Conservation (phyloP, 306 rosid genomes). For the Clitoria ternatea region DNA sequence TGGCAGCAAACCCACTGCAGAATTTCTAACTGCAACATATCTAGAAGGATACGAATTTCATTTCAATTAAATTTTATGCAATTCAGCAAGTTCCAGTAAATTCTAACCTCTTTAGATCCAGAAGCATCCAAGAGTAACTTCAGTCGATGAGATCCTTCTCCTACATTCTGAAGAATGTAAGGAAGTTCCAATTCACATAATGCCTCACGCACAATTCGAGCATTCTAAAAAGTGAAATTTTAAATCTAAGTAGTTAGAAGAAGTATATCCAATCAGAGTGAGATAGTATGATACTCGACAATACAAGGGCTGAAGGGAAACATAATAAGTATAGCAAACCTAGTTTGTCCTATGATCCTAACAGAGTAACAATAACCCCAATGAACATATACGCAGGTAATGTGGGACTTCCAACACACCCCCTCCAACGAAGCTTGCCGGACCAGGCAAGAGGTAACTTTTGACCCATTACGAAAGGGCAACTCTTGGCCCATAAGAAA, state of each 20-base stretch:
- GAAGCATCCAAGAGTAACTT: slow-evolving; percentile 52
- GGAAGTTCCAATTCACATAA: slow-evolving; percentile 96
- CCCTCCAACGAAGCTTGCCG: too few relatives aligned
- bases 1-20: background rate
- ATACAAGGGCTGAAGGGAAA: background rate
- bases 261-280: background rate
- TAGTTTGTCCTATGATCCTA: slow-evolving; percentile 12
- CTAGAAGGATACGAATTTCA: slow-evolving; percentile 1
- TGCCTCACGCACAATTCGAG: slow-evolving; percentile 91
- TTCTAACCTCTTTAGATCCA: slow-evolving; percentile 70
- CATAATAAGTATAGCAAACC: background rate
- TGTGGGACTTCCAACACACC: too few relatives aligned
- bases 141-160: slow-evolving; percentile 62
- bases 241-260: slow-evolving; percentile 4
- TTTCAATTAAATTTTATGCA: background rate
- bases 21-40: slow-evolving; percentile 3
- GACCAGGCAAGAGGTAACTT: too few relatives aligned
- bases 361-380: background rate
- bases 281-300: background rate
- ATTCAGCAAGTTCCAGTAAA: background rate
- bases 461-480: too few relatives aligned
- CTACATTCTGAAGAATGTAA: slow-evolving; percentile 80
- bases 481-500: too few relatives aligned
- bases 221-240: slow-evolving; percentile 44
- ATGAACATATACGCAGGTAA: slow-evolving; percentile 1